Percentiles rank a stretch among this genome's conserved stretches.
These are phyloP conservation scores for Botrytis deweyae DNA, from an alignment of 2,329 filamentous ascomycete genomes.

Conservation along the genomic window DNA sequence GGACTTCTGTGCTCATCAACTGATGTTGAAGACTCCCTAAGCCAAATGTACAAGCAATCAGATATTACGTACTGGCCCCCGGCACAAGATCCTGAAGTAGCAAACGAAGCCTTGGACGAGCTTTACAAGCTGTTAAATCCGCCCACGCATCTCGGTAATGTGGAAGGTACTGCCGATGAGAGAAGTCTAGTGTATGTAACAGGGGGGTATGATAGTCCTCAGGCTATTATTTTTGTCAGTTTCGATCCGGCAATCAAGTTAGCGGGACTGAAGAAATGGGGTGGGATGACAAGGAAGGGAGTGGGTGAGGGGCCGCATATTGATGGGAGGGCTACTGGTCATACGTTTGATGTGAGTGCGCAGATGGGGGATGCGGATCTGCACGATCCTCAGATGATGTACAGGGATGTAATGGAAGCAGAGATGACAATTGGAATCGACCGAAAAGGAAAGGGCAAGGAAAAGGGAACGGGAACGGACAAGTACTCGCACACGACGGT, in stretches of 20 bases:
- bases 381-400: slow-evolving; percentile 1
- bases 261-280: slow-evolving; percentile 34
- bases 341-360: not conserved
- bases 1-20: slow-evolving; percentile 25
- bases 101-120: slow-evolving; percentile 38
- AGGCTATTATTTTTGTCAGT: slow-evolving; percentile 45
- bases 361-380: not conserved
- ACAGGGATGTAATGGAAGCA: slow-evolving; percentile 27
- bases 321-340: slow-evolving; percentile 31
- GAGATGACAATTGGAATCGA: slow-evolving; percentile 31
- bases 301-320: slow-evolving; percentile 36
- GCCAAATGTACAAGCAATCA: slow-evolving; percentile 33
- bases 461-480: slow-evolving; percentile 20
- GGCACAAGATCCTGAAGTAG: slow-evolving; percentile 26
- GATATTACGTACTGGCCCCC: slow-evolving; percentile 42
- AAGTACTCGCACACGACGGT: not conserved
- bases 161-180: slow-evolving; percentile 49
- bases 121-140: slow-evolving; percentile 46
- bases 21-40: slow-evolving; percentile 29
- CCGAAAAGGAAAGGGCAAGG: slow-evolving; percentile 34
- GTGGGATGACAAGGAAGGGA: slow-evolving; percentile 26
- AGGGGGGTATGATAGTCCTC: slow-evolving; percentile 33
- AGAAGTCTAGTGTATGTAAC: slow-evolving; percentile 48
- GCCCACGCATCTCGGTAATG: slow-evolving; percentile 38
- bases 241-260: slow-evolving; percentile 46